Percentiles rank a stretch among this genome's conserved stretches.
Conservation (phyloP, 495 filamentous ascomycete genomes). For the Trichoderma parareesei region DNA sequence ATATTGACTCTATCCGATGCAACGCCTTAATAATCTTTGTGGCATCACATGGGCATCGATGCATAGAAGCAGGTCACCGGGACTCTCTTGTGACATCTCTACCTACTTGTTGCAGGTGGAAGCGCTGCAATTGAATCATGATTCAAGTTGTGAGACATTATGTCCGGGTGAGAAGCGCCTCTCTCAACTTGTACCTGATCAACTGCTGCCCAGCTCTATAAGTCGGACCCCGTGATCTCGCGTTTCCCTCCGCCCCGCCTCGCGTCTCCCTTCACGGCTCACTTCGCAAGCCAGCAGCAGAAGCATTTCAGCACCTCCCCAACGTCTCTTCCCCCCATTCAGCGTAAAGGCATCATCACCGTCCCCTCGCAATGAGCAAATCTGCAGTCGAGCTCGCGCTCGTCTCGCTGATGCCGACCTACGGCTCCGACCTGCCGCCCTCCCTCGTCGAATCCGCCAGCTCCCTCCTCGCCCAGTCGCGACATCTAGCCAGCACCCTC, state of each 20-base stretch:
- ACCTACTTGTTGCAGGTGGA: too few species aligned
- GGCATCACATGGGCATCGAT: too few species aligned
- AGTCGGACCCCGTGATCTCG: constrained; percentile 5
- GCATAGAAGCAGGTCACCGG: too few species aligned
- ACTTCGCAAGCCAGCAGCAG: neutral
- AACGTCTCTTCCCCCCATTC: too few species aligned
- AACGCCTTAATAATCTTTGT: too few species aligned
- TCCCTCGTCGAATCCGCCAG: constrained; percentile 68
- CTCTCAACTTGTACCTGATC: neutral
- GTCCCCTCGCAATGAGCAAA: constrained; percentile 52
- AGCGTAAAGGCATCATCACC: neutral
- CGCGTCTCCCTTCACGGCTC: neutral
- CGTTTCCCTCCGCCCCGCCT: neutral
- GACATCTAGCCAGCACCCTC: constrained; percentile 65
- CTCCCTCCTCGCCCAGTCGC: constrained; percentile 80
- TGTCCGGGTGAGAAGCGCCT: too few species aligned
- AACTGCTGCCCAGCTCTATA: neutral
- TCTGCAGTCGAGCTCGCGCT: constrained; percentile 65
- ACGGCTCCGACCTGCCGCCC: constrained; percentile 60
- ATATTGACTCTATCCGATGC: too few species aligned
- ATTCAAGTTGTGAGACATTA: too few species aligned
- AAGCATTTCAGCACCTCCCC: neutral
- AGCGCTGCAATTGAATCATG: too few species aligned
- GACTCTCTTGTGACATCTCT: too few species aligned
- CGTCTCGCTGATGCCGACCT: constrained; percentile 66